Evolutionary conservation across 2,329 filamentous ascomycete genomes (phyloP).

Genomic region (Byssochlamys sp.): DNA sequence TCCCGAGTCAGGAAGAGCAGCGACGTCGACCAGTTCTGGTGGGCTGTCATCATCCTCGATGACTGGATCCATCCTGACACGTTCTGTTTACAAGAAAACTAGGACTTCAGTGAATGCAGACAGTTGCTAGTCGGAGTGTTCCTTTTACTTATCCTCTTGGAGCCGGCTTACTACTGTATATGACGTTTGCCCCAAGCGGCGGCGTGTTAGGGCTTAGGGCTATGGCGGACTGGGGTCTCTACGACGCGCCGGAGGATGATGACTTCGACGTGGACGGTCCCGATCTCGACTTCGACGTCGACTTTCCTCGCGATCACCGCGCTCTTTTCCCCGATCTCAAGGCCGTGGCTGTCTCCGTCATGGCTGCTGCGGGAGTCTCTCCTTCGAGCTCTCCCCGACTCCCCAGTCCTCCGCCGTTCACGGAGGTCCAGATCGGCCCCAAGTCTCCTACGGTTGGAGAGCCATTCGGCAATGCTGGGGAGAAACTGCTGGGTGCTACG

Average conservation of each 20-base stretch:
- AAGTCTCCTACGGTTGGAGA: constrained; percentile 61
- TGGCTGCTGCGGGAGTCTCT: constrained; percentile 38
- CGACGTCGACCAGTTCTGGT: constrained; percentile 35
- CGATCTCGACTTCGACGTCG: constrained; percentile 3
- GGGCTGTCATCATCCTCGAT: constrained; percentile 37
- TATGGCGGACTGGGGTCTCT: constrained; percentile 8
- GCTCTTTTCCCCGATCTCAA: background rate
- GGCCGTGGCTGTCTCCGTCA: constrained; percentile 12
- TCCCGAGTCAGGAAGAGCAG: constrained; percentile 18
- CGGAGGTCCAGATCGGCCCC: constrained; percentile 82
- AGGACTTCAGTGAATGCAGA: background rate
- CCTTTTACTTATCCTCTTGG: background rate
- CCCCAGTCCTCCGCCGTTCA: constrained; percentile 85
- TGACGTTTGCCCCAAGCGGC: constrained; percentile 12
- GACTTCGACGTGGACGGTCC: constrained; percentile 2
- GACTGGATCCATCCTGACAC: constrained; percentile 9
- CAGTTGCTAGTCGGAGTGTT: background rate
- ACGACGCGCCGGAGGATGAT: constrained; percentile 5
- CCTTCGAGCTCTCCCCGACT: constrained; percentile 76
- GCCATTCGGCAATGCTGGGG: constrained; percentile 50
- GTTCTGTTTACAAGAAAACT: background rate
- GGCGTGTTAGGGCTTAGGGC: constrained; percentile 17
- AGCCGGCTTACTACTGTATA: background rate
- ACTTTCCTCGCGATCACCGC: constrained; percentile 31
- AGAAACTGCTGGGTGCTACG: constrained; percentile 44